Evolutionary conservation across 495 filamentous ascomycete genomes (phyloP).

Genomic region (Daldinia caldariorum): DNA sequence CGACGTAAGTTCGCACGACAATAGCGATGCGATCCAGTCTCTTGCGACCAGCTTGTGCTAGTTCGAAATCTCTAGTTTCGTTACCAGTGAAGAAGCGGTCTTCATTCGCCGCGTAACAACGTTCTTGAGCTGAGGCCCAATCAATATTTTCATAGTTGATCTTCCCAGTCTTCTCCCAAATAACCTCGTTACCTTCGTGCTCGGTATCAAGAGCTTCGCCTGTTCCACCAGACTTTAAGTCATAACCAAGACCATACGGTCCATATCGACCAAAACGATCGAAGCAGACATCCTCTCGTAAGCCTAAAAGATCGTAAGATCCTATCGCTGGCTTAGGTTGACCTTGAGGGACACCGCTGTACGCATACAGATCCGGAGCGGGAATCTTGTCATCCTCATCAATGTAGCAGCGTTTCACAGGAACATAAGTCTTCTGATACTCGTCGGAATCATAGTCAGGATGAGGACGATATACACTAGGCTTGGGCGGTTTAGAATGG

Average conservation of each 20-base stretch:
- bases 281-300: constrained; percentile 89
- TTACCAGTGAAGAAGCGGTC: constrained; percentile 64
- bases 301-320: constrained; percentile 77
- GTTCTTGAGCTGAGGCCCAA: constrained; percentile 80
- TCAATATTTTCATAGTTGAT: constrained; percentile 78
- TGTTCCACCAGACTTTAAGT: constrained; percentile 74
- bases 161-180: constrained; percentile 75
- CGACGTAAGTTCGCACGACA: constrained; percentile 76
- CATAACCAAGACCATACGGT: constrained; percentile 90
- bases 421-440: constrained; percentile 68
- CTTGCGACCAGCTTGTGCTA: constrained; percentile 37
- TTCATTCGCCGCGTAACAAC: constrained; percentile 73
- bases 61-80: constrained; percentile 45
- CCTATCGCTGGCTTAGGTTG: constrained; percentile 86
- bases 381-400: constrained; percentile 68
- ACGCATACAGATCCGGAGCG: constrained; percentile 73
- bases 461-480: constrained; percentile 72
- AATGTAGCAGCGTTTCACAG: constrained; percentile 78
- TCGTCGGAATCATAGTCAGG: constrained; percentile 69
- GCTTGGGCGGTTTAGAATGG: constrained; percentile 58
- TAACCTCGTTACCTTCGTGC: constrained; percentile 70
- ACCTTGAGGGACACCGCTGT: constrained; percentile 75
- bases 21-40: constrained; percentile 71
- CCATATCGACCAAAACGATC: constrained; percentile 91
- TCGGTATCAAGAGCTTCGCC: constrained; percentile 82